Conservation (phyloP, 2,329 filamentous ascomycete genomes). For the Aspergillus sp. region DNA sequence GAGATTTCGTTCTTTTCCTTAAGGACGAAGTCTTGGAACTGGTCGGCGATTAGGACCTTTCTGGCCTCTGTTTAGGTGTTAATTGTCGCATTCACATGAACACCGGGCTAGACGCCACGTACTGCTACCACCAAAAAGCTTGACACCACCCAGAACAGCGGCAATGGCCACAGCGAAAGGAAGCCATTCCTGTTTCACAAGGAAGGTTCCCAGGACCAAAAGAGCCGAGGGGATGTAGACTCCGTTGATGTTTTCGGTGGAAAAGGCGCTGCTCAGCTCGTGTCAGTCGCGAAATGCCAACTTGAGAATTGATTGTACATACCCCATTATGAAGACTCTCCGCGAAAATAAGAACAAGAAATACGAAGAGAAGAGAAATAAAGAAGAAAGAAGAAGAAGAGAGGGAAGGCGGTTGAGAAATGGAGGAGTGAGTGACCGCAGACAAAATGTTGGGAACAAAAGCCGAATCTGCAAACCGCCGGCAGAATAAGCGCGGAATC, state of each 20-base stretch:
- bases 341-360: slow-evolving; percentile 1
- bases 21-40: slow-evolving; percentile 87
- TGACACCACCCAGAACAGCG: slow-evolving; percentile 60
- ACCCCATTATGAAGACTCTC: slow-evolving; percentile 24
- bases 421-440: slow-evolving; percentile 1
- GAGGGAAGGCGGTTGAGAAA: slow-evolving; percentile 3
- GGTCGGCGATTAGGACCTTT: slow-evolving; percentile 77
- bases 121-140: slow-evolving; percentile 60
- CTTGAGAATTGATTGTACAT: slow-evolving; percentile 1
- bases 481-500: neutral
- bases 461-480: slow-evolving; percentile 15
- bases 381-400: slow-evolving; percentile 5
- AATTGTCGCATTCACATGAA: neutral
- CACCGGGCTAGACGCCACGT: neutral
- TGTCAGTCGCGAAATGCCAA: no score
- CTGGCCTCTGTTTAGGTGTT: slow-evolving; percentile 53
- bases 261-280: slow-evolving; percentile 18
- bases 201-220: slow-evolving; percentile 65
- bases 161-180: slow-evolving; percentile 64
- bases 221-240: slow-evolving; percentile 79
- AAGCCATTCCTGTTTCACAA: slow-evolving; percentile 72
- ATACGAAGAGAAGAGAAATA: slow-evolving; percentile 5
- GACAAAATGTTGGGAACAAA: slow-evolving; percentile 1
- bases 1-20: slow-evolving; percentile 93
- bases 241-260: slow-evolving; percentile 60